phyloP scores from a whole-genome alignment of 1,139 yeast species.

The Kodamaea anthophila region DNA sequence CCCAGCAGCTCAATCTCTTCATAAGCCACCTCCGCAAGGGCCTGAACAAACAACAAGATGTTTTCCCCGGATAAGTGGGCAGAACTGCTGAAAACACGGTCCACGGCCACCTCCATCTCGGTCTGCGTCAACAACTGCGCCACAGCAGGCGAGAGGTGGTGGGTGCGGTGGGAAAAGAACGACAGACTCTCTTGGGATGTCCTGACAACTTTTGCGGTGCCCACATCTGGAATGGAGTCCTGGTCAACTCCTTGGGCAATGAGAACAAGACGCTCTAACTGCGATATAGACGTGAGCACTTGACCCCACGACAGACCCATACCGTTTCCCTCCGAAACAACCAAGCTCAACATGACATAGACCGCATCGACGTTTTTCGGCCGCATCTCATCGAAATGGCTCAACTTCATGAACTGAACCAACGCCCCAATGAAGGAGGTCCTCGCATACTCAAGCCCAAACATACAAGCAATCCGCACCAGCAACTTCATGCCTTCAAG shows the following conservation, averaged over 20 bases:
- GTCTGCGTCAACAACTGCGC: slow-evolving; percentile 59
- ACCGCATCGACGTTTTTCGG: slow-evolving; percentile 79
- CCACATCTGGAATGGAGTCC: slow-evolving; percentile 77
- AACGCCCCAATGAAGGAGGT: slow-evolving; percentile 87
- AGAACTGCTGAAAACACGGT: slow-evolving; percentile 80
- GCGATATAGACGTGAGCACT: slow-evolving; percentile 76
- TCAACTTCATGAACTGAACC: slow-evolving; percentile 77
- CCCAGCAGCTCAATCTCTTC: slow-evolving; percentile 93
- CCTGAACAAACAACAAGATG: slow-evolving; percentile 79
- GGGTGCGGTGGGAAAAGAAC: slow-evolving; percentile 41
- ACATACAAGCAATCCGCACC: slow-evolving; percentile 76
- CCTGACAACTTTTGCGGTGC: slow-evolving; percentile 64
- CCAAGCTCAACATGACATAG: slow-evolving; percentile 65
- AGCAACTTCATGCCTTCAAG: slow-evolving; percentile 83
- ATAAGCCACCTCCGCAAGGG: slow-evolving; percentile 77
- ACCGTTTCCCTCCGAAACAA: slow-evolving; percentile 70
- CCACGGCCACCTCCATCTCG: slow-evolving; percentile 79
- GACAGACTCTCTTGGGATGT: slow-evolving; percentile 50
- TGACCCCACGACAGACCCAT: slow-evolving; percentile 77
- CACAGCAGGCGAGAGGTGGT: slow-evolving; percentile 33
- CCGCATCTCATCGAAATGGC: slow-evolving; percentile 73
- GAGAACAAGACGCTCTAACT: slow-evolving; percentile 82
- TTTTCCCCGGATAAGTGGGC: slow-evolving; percentile 76
- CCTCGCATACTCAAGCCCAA: slow-evolving; percentile 78
- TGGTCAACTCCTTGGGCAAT: slow-evolving; percentile 88